Percentiles rank a stretch among this genome's conserved stretches.
phyloP scores from a whole-genome alignment of 352 stramenopile species.

The Phytophthora sp. region DNA sequence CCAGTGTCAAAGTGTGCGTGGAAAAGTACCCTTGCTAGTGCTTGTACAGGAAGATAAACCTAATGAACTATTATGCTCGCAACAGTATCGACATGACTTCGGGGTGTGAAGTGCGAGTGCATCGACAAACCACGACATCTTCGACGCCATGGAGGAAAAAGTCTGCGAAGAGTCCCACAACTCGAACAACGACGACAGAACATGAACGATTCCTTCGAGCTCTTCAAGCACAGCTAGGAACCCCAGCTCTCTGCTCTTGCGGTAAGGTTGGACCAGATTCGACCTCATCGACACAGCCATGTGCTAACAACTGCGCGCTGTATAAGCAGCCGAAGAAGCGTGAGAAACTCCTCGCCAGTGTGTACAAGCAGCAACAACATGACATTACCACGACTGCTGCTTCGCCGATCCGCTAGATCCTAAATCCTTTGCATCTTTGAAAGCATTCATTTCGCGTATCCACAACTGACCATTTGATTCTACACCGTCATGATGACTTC shows the following conservation, averaged over 20 bases:
- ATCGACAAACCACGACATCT: conserved; percentile 43
- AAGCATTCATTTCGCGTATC: conserved; percentile 30
- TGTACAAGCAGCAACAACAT: conserved; percentile 69
- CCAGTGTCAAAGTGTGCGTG: conserved; percentile 25
- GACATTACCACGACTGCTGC: conserved; percentile 4
- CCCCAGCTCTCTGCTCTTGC: conserved; percentile 65
- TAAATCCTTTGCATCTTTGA: conserved; percentile 8
- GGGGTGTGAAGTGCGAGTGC: conserved; percentile 41
- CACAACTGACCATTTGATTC: conserved; percentile 23
- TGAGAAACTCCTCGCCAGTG: conserved; percentile 54
- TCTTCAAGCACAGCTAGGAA: conserved; percentile 54
- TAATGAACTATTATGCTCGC: conserved; percentile 7
- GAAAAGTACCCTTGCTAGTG: background rate
- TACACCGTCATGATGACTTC: conserved; percentile 89
- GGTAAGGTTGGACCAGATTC: conserved; percentile 14
- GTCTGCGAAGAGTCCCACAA: conserved; percentile 5
- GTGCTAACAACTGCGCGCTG: conserved; percentile 76
- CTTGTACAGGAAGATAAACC: too few species aligned
- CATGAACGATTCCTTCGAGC: conserved; percentile 58
- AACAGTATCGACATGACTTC: conserved; percentile 48
- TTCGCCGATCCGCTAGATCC: conserved; percentile 17
- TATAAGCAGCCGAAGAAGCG: conserved; percentile 72
- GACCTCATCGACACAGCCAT: conserved; percentile 27
- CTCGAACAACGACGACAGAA: conserved; percentile 9
- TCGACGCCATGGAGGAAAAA: conserved; percentile 68